phyloP scores from a whole-genome alignment of 306 rosid genomes.

The Sphenostylis stenocarpa region DNA sequence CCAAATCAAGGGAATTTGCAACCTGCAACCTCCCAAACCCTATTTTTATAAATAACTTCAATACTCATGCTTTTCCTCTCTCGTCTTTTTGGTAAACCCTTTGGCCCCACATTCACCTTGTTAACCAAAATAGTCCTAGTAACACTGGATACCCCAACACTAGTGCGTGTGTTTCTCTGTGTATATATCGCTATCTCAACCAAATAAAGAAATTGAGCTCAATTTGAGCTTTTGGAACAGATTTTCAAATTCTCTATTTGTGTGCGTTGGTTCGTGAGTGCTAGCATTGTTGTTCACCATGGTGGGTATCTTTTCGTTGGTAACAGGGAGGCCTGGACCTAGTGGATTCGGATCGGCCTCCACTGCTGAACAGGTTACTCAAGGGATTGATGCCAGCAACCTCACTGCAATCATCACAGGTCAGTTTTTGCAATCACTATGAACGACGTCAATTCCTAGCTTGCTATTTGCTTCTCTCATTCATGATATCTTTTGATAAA shows the following conservation, averaged over 20 bases:
- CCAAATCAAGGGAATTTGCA: slow-evolving; percentile 7
- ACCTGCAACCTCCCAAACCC: slow-evolving; percentile 30
- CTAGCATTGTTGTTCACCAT: not conserved
- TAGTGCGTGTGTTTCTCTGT: not conserved
- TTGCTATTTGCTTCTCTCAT: no score
- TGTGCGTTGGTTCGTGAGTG: not conserved
- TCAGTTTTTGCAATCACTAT: not conserved
- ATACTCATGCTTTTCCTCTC: slow-evolving; percentile 37
- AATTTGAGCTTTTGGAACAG: not conserved
- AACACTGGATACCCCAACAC: not conserved
- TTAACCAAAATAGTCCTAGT: not conserved
- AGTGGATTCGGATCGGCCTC: slow-evolving; percentile 94
- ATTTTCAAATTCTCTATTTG: not conserved
- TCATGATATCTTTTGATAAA: no score
- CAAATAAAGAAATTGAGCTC: not conserved
- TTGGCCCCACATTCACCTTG: not conserved
- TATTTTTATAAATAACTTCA: not conserved
- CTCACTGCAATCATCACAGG: slow-evolving; percentile 87
- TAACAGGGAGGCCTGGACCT: slow-evolving; percentile 67
- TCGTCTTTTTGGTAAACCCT: not conserved
- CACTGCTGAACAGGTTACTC: slow-evolving; percentile 76
- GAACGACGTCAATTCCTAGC: not conserved
- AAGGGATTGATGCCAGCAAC: slow-evolving; percentile 68
- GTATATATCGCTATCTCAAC: not conserved
- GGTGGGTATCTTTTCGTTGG: slow-evolving; percentile 55